phyloP scores from a whole-genome alignment of 257 asterid genomes.

The Cinchona pubescens region DNA sequence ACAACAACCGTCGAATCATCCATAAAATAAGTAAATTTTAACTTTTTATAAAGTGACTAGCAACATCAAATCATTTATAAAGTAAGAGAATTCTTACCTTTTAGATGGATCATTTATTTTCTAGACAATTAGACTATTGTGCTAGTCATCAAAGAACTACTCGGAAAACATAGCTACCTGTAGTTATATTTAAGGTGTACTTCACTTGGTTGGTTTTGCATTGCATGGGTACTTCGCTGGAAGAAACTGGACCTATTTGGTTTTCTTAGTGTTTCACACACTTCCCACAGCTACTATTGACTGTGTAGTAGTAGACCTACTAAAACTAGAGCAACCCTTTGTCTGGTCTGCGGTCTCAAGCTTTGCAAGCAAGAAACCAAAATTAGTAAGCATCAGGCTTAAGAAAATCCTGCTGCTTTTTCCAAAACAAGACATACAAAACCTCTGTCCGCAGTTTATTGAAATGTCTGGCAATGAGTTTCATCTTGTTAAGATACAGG shows the following conservation, averaged over 20 bases:
- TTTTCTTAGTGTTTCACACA: not conserved
- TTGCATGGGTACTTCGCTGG: conserved; percentile 5
- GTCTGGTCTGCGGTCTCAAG: not conserved
- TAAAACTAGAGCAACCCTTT: conserved; percentile 3
- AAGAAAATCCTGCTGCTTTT: not conserved
- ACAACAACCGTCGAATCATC: too few species aligned
- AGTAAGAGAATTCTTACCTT: too few species aligned
- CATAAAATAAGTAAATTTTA: too few species aligned
- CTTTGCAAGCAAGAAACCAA: conserved; percentile 16
- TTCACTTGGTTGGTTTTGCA: not conserved
- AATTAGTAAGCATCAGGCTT: conserved; percentile 1
- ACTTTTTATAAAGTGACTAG: too few species aligned
- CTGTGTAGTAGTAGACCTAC: not conserved
- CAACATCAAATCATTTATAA: too few species aligned
- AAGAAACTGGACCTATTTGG: not conserved
- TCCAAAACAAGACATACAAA: conserved; percentile 8
- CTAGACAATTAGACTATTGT: too few species aligned
- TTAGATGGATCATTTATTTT: too few species aligned
- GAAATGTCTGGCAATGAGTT: conserved; percentile 32
- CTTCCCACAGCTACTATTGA: not conserved
- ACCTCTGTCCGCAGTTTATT: not conserved
- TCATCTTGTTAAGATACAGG: conserved; percentile 41
- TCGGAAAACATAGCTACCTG: not conserved
- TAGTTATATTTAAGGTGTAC: not conserved
- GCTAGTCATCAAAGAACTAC: too few species aligned